These are phyloP conservation scores for Teunomyces pallodes DNA, from an alignment of 805 yeast species.

Conservation along the genomic window DNA sequence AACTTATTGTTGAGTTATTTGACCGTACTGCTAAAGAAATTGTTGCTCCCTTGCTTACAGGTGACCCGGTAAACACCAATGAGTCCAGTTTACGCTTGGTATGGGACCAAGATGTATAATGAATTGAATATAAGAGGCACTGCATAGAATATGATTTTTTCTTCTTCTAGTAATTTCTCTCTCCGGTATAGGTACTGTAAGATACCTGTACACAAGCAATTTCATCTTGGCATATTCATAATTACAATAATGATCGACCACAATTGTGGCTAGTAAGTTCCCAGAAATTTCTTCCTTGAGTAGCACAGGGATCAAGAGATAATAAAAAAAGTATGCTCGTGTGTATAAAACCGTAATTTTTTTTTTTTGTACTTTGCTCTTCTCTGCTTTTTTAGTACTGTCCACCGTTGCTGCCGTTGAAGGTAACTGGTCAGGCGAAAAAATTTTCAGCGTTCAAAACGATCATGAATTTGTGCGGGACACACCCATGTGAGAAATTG, in stretches of 20 bases:
- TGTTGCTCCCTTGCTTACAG: constrained; percentile 47
- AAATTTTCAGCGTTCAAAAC: background rate
- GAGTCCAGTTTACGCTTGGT: constrained; percentile 3
- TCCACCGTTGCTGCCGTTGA: background rate
- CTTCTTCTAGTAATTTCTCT: background rate
- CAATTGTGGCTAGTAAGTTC: background rate
- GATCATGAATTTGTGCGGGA: constrained; percentile 1
- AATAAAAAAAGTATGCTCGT: background rate
- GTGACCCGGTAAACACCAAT: background rate
- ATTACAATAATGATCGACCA: background rate
- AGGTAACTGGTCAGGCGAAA: constrained; percentile 3
- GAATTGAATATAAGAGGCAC: background rate
- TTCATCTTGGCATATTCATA: background rate
- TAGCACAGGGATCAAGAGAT: background rate
- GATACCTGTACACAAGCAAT: background rate
- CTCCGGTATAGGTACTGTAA: background rate
- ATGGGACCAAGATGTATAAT: background rate
- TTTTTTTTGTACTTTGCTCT: background rate
- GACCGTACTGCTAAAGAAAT: constrained; percentile 49
- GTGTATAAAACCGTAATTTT: no score
- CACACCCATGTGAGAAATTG: background rate
- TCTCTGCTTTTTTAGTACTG: background rate
- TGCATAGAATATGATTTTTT: background rate
- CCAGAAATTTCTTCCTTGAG: background rate
- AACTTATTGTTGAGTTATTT: constrained; percentile 64